A percentile compares a stretch with the other conserved stretches of the same genome.
Evolutionary conservation across 768 basidiomycete genomes (phyloP).

Genomic region (Termitomyces heimii): DNA sequence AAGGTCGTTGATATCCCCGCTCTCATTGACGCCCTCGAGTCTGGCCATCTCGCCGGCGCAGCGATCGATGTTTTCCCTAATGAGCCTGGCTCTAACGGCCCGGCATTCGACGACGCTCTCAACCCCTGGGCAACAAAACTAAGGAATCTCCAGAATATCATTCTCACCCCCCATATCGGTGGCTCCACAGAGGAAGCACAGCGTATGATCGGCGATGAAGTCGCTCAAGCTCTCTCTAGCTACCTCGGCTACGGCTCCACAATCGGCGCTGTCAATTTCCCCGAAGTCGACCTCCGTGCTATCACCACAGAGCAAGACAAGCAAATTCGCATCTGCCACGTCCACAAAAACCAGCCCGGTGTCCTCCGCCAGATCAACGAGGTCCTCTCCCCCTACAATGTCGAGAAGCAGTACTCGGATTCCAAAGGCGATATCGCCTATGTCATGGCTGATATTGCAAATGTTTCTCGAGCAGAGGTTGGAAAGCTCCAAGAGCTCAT

Average conservation of each 20-base stretch:
- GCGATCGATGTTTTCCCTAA: conserved; percentile 91
- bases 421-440: conserved; percentile 92
- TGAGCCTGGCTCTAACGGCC: conserved; percentile 90
- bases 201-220: conserved; percentile 94
- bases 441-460: conserved; percentile 94
- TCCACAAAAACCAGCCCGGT: conserved; percentile 94
- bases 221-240: conserved; percentile 74
- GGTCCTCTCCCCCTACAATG: conserved; percentile 90
- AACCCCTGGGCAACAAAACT: conserved; percentile 81
- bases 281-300: conserved; percentile 93
- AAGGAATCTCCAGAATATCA: conserved; percentile 78
- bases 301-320: conserved; percentile 80
- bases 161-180: conserved; percentile 97
- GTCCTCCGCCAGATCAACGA: conserved; percentile 95
- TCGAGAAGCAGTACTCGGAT: conserved; percentile 99
- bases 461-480: conserved; percentile 79
- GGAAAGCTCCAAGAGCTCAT: conserved; percentile 75
- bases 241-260: conserved; percentile 93
- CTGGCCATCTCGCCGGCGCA: conserved; percentile 85
- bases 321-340: conserved; percentile 87
- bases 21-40: conserved; percentile 71
- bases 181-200: conserved; percentile 99
- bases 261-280: conserved; percentile 95
- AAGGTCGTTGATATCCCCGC: conserved; percentile 94
- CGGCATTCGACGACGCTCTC: conserved; percentile 82